Percentiles rank a stretch among this genome's conserved stretches.
These are phyloP conservation scores for Globisporangium emineosum DNA, from an alignment of 352 stramenopile genomes.

Conservation along the genomic window DNA sequence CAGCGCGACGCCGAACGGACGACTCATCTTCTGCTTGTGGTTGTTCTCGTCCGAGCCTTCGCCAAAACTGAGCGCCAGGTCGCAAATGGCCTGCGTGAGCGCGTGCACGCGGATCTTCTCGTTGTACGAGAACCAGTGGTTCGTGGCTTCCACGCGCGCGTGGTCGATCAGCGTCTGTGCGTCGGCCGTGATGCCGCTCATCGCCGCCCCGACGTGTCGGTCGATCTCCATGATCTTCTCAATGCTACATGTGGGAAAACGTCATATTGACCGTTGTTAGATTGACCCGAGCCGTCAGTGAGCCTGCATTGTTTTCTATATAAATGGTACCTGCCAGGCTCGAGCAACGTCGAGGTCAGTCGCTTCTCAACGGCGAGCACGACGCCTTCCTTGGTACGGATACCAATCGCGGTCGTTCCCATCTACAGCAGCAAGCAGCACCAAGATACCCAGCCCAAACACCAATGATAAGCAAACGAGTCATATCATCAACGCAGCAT, in stretches of 20 bases:
- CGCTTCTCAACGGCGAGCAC: conserved; percentile 99
- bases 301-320: too few species aligned
- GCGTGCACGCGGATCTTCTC: conserved; percentile 98
- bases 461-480: not conserved
- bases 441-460: conserved; percentile 1
- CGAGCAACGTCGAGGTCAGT: conserved; percentile 95
- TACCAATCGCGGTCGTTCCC: conserved; percentile 97
- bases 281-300: not conserved
- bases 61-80: conserved; percentile 96
- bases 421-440: conserved; percentile 55
- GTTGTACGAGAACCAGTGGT: conserved; percentile 98
- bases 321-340: conserved; percentile 77
- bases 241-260: conserved; percentile 68
- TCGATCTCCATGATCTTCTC: conserved; percentile 99
- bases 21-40: conserved; percentile 97
- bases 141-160: conserved; percentile 98
- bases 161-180: conserved; percentile 99
- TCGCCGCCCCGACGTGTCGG: conserved; percentile 96
- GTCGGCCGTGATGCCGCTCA: conserved; percentile 98
- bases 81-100: conserved; percentile 97
- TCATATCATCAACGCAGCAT: not conserved
- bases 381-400: conserved; percentile 97
- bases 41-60: conserved; percentile 92
- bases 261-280: conserved; percentile 8
- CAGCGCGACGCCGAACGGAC: conserved; percentile 98